Base-by-base conservation (phyloP, 108 stramenopile genomes). In the Pseudonitzschia multistriata region DNA sequence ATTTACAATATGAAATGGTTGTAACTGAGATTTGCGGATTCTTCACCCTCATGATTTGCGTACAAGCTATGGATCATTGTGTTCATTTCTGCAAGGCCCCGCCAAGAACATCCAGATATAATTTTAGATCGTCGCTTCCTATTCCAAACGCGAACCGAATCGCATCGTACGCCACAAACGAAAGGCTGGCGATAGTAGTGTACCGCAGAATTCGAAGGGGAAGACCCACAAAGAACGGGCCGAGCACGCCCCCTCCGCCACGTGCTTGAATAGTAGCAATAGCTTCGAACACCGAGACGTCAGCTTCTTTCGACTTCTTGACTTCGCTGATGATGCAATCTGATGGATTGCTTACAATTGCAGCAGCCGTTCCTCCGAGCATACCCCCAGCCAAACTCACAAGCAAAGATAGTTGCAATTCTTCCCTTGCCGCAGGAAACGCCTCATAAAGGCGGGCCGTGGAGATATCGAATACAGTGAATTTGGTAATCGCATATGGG, bases 51-150 rank as follows among this genome's bases (percentile, higher is more conserved):
- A n/a, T n/a, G n/a, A n/a, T n/a, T n/a, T n/a, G n/a, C n/a, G n/a
- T n/a, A n/a, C n/a, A n/a, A n/a, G n/a, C n/a, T n/a, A n/a, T 48
- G 13, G 47, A 48, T 59, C 57, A 33, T 13, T 13, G n/a, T 29
- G 11, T 25, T 24, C 6, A 35, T 27, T 64, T 11, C 6, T 28
- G 31, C 8, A 48, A 21, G 1, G 31, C 34, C 13, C 42, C 82
- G 24, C 73, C 73, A 27, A 83, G 37, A 3, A 84, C 83, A 66
- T 84, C 80, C 15, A 84, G 72, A 52, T 77, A 84, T 24, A 84
- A 55, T 42, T 78, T 81, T 74, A 84, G 66, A 53, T 84, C 83
- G 60, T 84, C 83, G 40, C 50, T 53, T 14, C 83, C 83, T 14
- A 84, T 79, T 0, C 80, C 78, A 17, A 84, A 70, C 30, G 74